Conservation (phyloP, 352 stramenopile genomes). For the Phytopythium montanum region DNA sequence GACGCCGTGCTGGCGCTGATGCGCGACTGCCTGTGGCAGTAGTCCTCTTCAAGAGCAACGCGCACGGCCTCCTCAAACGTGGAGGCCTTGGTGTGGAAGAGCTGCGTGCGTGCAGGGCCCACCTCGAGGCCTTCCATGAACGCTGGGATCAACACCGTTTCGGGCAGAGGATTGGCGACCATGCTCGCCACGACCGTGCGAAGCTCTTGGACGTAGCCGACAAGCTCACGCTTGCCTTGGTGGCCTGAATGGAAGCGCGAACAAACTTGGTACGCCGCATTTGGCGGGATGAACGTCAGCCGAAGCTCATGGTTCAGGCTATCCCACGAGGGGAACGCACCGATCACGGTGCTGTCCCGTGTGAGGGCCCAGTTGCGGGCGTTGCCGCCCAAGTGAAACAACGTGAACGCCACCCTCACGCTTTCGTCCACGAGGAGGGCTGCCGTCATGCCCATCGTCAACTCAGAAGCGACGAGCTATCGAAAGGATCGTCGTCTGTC, state of each 20-base stretch:
- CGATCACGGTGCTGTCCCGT: not conserved
- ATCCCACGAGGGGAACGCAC: constrained; percentile 8
- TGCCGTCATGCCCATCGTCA: not conserved
- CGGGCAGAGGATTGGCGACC: not conserved
- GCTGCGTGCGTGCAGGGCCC: not conserved
- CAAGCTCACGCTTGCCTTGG: constrained; percentile 4
- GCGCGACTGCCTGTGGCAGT: not conserved
- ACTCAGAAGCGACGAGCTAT: not conserved
- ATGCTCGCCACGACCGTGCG: constrained; percentile 9
- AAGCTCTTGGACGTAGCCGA: constrained; percentile 9
- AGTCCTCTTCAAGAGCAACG: not conserved
- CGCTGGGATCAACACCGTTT: constrained; percentile 5
- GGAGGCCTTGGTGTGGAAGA: not conserved
- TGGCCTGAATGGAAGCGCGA: constrained; percentile 5
- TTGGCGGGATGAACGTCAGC: constrained; percentile 5
- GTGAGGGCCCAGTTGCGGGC: not conserved
- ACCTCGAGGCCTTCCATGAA: constrained; percentile 11
- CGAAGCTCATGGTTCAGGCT: constrained; percentile 9
- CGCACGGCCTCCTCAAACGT: constrained; percentile 5
- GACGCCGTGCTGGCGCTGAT: not conserved
- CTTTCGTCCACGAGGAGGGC: not conserved
- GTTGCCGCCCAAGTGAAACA: not conserved
- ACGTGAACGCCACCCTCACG: not conserved
- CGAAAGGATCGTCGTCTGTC: no score
- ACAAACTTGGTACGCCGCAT: constrained; percentile 8